Conservation (phyloP, 176 grass and related monocot genomes). For the sorghum (Sorghum bicolor) region Sorghum_bicolor_NCBIv3 NC_012872.2:49716501-49717000, state of each 20-base stretch:
- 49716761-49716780: slow-evolving; percentile 13
- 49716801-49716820: not conserved
- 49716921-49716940: not conserved
- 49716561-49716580: slow-evolving; percentile 74
- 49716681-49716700: slow-evolving; percentile 69
- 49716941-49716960: slow-evolving; percentile 4
- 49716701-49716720: slow-evolving; percentile 68
- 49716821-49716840: not conserved
- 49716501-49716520: slow-evolving; percentile 88
- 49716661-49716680: slow-evolving; percentile 64
- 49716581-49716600: slow-evolving; percentile 75
- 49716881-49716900: not conserved
- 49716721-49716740: slow-evolving; percentile 55
- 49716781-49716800: not conserved
- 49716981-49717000: not conserved
- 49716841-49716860: not conserved
- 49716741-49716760: slow-evolving; percentile 1
- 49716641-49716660: slow-evolving; percentile 78
- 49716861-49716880: not conserved
- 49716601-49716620: slow-evolving; percentile 87
- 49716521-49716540: slow-evolving; percentile 93
- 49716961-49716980: not conserved
- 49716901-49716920: not conserved
- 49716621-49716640: slow-evolving; percentile 94
- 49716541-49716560: slow-evolving; percentile 86